phyloP scores from a whole-genome alignment of 768 basidiomycete genomes.

The Clitopilus passeckerianus region DNA sequence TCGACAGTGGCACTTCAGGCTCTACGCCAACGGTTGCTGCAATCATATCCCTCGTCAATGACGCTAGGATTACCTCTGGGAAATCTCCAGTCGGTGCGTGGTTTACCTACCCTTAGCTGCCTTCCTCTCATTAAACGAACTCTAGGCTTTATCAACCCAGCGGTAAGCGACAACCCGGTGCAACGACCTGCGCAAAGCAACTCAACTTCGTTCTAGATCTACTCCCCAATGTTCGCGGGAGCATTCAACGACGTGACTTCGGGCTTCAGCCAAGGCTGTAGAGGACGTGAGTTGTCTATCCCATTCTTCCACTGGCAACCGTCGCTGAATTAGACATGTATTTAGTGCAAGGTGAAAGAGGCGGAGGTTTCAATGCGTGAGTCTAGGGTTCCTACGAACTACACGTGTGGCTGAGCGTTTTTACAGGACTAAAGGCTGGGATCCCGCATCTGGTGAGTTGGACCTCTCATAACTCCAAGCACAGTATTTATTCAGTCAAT shows the following conservation, averaged over 20 bases:
- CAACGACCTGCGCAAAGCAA: background rate
- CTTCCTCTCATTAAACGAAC: background rate
- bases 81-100: conserved; percentile 26
- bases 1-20: conserved; percentile 40
- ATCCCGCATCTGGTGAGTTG: conserved; percentile 33
- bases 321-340: background rate
- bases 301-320: background rate
- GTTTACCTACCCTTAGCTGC: conserved; percentile 15
- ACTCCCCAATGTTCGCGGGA: conserved; percentile 23
- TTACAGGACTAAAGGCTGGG: conserved; percentile 32
- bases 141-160: conserved; percentile 39
- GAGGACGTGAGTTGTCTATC: conserved; percentile 22
- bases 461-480: background rate
- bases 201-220: conserved; percentile 11
- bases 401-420: background rate
- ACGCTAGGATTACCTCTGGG: conserved; percentile 27
- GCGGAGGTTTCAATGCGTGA: conserved; percentile 29
- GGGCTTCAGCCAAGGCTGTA: conserved; percentile 42
- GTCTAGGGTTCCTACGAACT: conserved; percentile 4
- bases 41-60: conserved; percentile 33
- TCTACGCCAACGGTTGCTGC: conserved; percentile 35
- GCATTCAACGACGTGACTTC: conserved; percentile 38
- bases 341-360: conserved; percentile 25
- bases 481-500: background rate
- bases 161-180: conserved; percentile 16